Evolutionary conservation across 176 grass and related monocot species (phyloP).

Genomic region (Areca catechu): DNA sequence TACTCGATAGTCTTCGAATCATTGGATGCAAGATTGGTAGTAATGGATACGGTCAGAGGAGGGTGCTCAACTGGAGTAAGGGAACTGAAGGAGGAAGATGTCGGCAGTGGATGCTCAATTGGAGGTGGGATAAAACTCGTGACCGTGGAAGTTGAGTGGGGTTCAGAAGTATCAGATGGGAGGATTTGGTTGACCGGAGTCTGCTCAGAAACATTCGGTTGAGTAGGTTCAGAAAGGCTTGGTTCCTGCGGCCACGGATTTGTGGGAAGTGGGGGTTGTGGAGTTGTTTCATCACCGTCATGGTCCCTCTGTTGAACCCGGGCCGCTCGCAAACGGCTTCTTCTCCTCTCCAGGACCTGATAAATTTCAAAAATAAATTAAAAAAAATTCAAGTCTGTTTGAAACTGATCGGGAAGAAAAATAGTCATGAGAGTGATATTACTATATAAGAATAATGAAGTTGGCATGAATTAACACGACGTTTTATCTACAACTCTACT

Average conservation of each 20-base stretch:
- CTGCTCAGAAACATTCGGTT: slow-evolving; percentile 5
- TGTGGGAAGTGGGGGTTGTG: slow-evolving; percentile 14
- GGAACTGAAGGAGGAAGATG: too few species aligned
- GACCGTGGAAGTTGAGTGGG: slow-evolving; percentile 20
- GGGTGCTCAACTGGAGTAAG: too few species aligned
- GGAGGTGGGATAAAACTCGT: slow-evolving; percentile 7
- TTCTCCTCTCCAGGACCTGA: slow-evolving; percentile 41
- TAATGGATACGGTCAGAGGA: too few species aligned
- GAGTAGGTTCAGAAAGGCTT: not conserved
- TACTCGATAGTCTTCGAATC: too few species aligned
- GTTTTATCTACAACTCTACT: too few species aligned
- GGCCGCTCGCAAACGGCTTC: slow-evolving; percentile 21
- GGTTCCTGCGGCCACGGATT: slow-evolving; percentile 21
- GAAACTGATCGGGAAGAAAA: too few species aligned
- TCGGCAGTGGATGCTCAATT: slow-evolving; percentile 1
- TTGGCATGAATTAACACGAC: too few species aligned
- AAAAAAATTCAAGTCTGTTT: too few species aligned
- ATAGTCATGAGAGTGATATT: too few species aligned
- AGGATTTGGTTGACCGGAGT: slow-evolving; percentile 12
- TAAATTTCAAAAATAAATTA: too few species aligned
- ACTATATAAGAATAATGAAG: too few species aligned
- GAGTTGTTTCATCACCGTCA: slow-evolving; percentile 20
- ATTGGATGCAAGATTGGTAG: too few species aligned
- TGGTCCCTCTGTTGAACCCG: slow-evolving; percentile 18
- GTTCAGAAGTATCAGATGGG: slow-evolving; percentile 18